Conservation (phyloP, 2,329 filamentous ascomycete species). For the Pseudogymnoascus sp. region DNA sequence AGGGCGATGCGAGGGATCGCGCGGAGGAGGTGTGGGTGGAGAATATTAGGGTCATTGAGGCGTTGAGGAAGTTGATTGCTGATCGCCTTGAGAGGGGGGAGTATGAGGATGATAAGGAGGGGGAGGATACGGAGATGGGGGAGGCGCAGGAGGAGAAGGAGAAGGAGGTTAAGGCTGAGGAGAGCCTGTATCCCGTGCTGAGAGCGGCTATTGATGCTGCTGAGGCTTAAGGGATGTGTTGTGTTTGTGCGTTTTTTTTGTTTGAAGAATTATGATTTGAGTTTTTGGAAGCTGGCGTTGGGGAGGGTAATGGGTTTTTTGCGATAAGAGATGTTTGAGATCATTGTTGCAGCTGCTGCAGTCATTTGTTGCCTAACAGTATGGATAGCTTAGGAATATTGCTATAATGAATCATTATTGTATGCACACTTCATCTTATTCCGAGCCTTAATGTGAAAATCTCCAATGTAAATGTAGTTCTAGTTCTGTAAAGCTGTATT, state of each 20-base stretch:
- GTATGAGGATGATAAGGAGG: slow-evolving; percentile 33
- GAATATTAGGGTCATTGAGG: slow-evolving; percentile 58
- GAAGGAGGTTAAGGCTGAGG: slow-evolving; percentile 8
- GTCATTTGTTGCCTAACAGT: background rate
- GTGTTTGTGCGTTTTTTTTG: background rate
- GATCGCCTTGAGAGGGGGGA: slow-evolving; percentile 49
- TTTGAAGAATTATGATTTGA: background rate
- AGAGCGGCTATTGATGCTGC: slow-evolving; percentile 12
- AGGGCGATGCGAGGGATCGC: slow-evolving; percentile 44
- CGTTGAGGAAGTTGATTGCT: slow-evolving; percentile 49
- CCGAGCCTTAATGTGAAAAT: background rate
- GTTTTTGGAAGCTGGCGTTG: background rate
- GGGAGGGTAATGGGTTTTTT: background rate
- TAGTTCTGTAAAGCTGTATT: background rate
- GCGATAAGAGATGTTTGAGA: background rate
- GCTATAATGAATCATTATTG: background rate
- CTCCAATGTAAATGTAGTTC: background rate
- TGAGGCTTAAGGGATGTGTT: background rate
- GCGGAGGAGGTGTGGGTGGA: slow-evolving; percentile 59
- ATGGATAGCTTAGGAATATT: background rate
- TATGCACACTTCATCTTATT: background rate
- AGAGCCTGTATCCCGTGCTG: slow-evolving; percentile 11
- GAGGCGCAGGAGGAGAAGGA: background rate
- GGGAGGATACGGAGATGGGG: slow-evolving; percentile 21
- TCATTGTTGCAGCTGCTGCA: background rate